phyloP scores from a whole-genome alignment of 371 early-diverging fungal genomes.

The Funneliformis caledonium region DNA sequence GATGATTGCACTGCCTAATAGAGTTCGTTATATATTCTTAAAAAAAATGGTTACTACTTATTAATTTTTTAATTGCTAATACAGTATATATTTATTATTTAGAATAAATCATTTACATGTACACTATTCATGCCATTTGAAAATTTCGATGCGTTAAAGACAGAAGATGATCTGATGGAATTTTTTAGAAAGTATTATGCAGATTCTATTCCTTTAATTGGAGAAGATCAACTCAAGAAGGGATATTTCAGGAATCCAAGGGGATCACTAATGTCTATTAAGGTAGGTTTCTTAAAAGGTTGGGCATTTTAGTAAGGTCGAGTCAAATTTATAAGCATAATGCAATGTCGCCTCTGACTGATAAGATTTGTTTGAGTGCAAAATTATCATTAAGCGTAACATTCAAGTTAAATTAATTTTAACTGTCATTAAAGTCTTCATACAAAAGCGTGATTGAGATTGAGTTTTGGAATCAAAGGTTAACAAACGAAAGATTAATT shows the following conservation, averaged over 20 bases:
- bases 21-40: constrained; percentile 49
- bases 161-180: constrained; percentile 62
- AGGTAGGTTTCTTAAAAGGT: constrained; percentile 49
- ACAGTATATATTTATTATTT: neutral
- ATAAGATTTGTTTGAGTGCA: too few species aligned
- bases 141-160: constrained; percentile 82
- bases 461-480: too few species aligned
- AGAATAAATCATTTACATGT: constrained; percentile 93
- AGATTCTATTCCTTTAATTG: constrained; percentile 85
- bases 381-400: neutral
- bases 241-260: constrained; percentile 87
- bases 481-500: neutral
- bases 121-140: constrained; percentile 94
- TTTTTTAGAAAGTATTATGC: constrained; percentile 84
- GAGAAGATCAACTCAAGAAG: constrained; percentile 63
- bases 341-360: neutral
- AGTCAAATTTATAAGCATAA: too few species aligned
- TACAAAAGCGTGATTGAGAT: too few species aligned
- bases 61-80: neutral
- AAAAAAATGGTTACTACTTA: neutral
- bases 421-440: too few species aligned
- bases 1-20: constrained; percentile 96
- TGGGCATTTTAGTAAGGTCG: too few species aligned
- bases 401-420: neutral
- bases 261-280: constrained; percentile 84